Conservation (phyloP, 2,329 filamentous ascomycete genomes). For the Diaporthe capsici region DNA sequence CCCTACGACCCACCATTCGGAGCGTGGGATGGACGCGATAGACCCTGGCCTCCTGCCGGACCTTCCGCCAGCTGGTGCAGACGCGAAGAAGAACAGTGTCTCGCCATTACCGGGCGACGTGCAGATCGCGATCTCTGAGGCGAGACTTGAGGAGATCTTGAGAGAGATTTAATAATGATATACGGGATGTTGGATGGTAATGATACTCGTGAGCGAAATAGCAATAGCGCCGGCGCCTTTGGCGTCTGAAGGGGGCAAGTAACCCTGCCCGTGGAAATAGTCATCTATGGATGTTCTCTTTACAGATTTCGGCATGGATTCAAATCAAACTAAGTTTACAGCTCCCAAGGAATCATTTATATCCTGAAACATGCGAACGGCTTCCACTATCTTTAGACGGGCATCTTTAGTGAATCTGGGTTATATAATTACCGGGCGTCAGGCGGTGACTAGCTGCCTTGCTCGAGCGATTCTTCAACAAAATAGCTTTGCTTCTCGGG, state of each 20-base stretch:
- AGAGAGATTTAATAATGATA: conserved; percentile 18
- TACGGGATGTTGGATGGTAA: not conserved
- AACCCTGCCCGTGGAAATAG: not conserved
- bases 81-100: conserved; percentile 15
- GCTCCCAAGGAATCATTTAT: not conserved
- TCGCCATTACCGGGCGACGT: conserved; percentile 35
- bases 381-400: not conserved
- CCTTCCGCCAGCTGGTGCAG: conserved; percentile 4
- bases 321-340: not conserved
- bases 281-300: not conserved
- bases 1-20: conserved; percentile 2
- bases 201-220: not conserved
- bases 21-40: conserved; percentile 40
- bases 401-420: not conserved
- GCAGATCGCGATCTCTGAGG: conserved; percentile 40
- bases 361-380: not conserved
- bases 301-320: not conserved
- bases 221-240: not conserved
- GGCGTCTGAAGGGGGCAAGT: not conserved
- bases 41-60: conserved; percentile 38
- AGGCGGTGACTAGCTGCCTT: no score
- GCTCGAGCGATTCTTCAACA: not conserved
- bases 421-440: no score
- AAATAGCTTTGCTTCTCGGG: not conserved
- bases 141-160: conserved; percentile 38